Evolutionary conservation across 176 grass and related monocot species (phyloP).

Genomic region (Alloteropsis semialata): DNA sequence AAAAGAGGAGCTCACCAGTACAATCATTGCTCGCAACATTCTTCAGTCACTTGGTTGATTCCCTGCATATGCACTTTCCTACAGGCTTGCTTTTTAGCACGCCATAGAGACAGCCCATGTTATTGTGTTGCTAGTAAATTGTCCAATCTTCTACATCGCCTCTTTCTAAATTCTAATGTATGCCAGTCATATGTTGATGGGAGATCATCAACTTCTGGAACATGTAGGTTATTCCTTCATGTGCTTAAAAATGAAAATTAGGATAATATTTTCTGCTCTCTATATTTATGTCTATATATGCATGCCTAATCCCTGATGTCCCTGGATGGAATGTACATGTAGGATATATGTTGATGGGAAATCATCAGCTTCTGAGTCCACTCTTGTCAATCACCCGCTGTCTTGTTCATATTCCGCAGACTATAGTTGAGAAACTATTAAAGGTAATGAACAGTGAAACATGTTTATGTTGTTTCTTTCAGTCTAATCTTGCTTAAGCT

Average conservation of each 20-base stretch:
- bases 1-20: constrained; percentile 31
- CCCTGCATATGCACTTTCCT: constrained; percentile 31
- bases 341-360: too few species aligned
- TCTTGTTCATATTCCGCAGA: background rate
- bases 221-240: background rate
- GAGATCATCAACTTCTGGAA: background rate
- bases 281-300: background rate
- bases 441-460: background rate
- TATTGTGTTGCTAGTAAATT: constrained; percentile 27
- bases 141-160: constrained; percentile 1
- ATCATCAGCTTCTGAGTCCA: background rate
- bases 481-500: background rate
- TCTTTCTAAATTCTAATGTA: too few species aligned
- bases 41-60: constrained; percentile 36
- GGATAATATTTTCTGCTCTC: background rate
- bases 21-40: constrained; percentile 40
- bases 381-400: background rate
- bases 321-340: constrained; percentile 8
- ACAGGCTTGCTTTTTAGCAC: constrained; percentile 28
- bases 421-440: background rate
- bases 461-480: constrained; percentile 1
- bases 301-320: background rate
- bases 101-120: constrained; percentile 32
- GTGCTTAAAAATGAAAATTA: background rate
- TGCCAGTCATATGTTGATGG: background rate